Base-by-base conservation (phyloP, 768 basidiomycete genomes). In the Fomitopsis pulvina region DNA sequence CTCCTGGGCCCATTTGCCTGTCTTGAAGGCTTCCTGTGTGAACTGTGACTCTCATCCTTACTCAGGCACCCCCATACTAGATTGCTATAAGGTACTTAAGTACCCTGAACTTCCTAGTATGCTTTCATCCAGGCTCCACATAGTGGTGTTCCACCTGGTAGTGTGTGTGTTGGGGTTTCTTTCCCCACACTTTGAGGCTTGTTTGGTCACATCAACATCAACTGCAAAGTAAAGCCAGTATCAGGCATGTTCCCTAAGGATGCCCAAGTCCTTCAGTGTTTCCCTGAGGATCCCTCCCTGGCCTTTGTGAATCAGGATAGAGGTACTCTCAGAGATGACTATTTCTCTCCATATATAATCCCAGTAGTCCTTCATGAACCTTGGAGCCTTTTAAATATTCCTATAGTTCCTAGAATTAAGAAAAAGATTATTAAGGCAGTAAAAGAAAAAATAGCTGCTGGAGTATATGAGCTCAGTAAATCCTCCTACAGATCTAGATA, bases 401-500 rank as follows among this genome's bases (percentile, higher is more conserved):
- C 67, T 1, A 70, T 73, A 18, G 69, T 68, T 0, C 63, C 63
- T 3, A 68, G 67, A 2, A 52, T 70, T n/a, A 6, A 52, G 0
- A 57, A 65, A 3, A 32, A 66, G 49, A 65, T 73, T 34, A n/a
- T 67, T 1, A 52, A 60, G 1, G 47, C 69, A 0, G 41, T 75
- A 0, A 56, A 64, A 22, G 22, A 55, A 2, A 71, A 72, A 49
- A 64, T 73, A 1, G 56, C 41, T 1, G 60, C 68, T 0, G 71
- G 69, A 2, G 62, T 69, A 0, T 74, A 72, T 44, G 65, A 74
- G 48, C 61, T 64, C 11, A 65, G 63, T 1, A 59, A 67, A 6
- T 65, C 66, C 0, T 65, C 66, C 0, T 75, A 75, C 43, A 52
- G 65, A 4, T 66, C 66, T 0, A 37, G 58, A 2, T 72, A 68